phyloP scores from a whole-genome alignment of 768 basidiomycete genomes.

The Cystobasidium onofrii region DNA sequence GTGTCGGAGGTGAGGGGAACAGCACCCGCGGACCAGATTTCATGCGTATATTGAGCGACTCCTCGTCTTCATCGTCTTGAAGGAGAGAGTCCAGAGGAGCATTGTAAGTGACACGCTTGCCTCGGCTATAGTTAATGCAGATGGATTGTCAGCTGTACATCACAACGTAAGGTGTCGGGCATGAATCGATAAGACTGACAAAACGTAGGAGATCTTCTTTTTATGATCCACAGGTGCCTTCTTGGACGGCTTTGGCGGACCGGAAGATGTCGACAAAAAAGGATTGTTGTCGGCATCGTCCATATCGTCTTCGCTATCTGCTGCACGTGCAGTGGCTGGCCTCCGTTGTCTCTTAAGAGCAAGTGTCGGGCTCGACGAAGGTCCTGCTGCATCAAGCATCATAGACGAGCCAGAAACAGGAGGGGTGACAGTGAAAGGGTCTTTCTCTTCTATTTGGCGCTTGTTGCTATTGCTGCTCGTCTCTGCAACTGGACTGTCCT shows the following conservation, averaged over 20 bases:
- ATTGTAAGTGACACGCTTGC: conserved; percentile 29
- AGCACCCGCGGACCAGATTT: conserved; percentile 27
- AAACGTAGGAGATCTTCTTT: conserved; percentile 22
- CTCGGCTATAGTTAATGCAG: conserved; percentile 5
- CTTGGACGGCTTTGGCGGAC: conserved; percentile 7
- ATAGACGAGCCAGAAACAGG: background rate
- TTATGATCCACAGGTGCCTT: background rate
- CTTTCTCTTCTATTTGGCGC: conserved; percentile 7
- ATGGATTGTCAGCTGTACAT: background rate
- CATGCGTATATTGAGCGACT: background rate
- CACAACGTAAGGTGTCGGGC: background rate
- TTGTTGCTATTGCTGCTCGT: background rate
- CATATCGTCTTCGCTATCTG: background rate
- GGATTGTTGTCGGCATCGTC: conserved; percentile 27
- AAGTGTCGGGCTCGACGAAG: conserved; percentile 7
- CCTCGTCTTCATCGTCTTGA: conserved; percentile 18
- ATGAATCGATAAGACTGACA: background rate
- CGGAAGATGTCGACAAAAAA: background rate
- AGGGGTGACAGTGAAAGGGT: conserved; percentile 4
- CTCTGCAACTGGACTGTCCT: background rate
- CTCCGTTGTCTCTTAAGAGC: background rate
- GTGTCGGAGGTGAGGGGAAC: conserved; percentile 21
- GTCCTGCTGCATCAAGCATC: conserved; percentile 4
- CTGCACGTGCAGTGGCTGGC: background rate
- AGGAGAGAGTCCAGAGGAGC: conserved; percentile 21